Conservation (phyloP, 345 rosid genomes). For the Eucalyptus polybractea region DNA sequence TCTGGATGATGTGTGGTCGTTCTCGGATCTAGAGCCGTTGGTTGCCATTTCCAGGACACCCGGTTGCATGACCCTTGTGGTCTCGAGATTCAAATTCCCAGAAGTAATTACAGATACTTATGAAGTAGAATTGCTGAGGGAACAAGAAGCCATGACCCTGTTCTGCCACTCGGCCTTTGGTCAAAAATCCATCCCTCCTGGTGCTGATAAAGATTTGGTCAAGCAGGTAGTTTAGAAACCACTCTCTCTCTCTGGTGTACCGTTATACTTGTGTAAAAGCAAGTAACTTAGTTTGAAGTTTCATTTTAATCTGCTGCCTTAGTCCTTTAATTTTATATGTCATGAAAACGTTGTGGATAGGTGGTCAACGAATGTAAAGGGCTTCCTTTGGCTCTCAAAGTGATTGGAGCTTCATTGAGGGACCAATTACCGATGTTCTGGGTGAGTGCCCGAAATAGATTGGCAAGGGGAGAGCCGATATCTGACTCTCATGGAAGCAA, state of each 20-base stretch:
- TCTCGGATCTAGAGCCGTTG: conserved; percentile 42
- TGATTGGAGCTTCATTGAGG: conserved; percentile 69
- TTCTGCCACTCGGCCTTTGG: conserved; percentile 76
- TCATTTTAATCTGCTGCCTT: neutral
- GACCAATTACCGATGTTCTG: conserved; percentile 55
- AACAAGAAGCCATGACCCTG: conserved; percentile 51
- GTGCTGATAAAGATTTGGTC: conserved; percentile 32
- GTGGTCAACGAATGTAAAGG: conserved; percentile 80
- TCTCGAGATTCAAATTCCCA: conserved; percentile 57
- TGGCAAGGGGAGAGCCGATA: conserved; percentile 62
- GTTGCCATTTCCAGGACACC: conserved; percentile 12
- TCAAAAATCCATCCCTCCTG: conserved; percentile 42
- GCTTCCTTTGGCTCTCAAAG: conserved; percentile 93
- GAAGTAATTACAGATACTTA: conserved; percentile 15
- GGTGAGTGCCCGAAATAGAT: conserved; percentile 51
- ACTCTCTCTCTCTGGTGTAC: neutral
- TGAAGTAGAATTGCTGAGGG: conserved; percentile 53
- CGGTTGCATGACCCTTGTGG: conserved; percentile 64
- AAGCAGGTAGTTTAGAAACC: conserved; percentile 38
- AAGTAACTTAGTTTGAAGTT: neutral
- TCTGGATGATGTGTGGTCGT: conserved; percentile 84
- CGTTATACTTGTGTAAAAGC: neutral
- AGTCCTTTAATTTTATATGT: neutral
- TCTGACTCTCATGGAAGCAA: conserved; percentile 62
- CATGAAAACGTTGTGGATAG: conserved; percentile 14